A percentile compares a stretch with the other conserved stretches of the same genome.
phyloP scores from a whole-genome alignment of 2,329 filamentous ascomycete genomes.

The Talaromyces amestolkiae region DNA sequence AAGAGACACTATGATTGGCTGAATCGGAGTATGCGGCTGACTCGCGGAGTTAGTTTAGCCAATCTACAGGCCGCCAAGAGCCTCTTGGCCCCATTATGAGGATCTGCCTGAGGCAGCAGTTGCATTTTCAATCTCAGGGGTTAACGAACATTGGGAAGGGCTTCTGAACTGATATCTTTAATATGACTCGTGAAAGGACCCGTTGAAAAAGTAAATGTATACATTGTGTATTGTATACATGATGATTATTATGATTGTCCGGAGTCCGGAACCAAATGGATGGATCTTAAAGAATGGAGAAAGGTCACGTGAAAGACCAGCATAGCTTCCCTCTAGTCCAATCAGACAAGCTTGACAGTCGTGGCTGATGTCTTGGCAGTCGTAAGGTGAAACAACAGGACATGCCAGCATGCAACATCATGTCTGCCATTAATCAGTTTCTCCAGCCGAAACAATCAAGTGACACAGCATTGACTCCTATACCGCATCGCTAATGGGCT shows the following conservation, averaged over 20 bases:
- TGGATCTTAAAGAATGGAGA: not conserved
- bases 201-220: not conserved
- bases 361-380: constrained; percentile 5
- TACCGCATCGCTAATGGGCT: constrained; percentile 3
- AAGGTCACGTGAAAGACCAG: not conserved
- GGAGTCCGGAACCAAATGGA: not conserved
- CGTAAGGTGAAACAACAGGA: not conserved
- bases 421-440: not conserved
- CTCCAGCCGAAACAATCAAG: not conserved
- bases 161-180: too few relatives aligned
- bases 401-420: constrained; percentile 1
- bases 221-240: not conserved
- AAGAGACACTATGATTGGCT: not conserved
- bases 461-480: not conserved
- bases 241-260: too few relatives aligned
- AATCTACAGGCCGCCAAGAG: not conserved
- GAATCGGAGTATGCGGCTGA: not conserved
- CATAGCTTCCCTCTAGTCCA: not conserved
- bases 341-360: not conserved
- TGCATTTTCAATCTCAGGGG: not conserved
- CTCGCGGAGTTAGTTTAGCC: not conserved
- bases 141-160: not conserved
- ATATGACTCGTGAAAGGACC: too few relatives aligned
- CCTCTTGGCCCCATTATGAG: not conserved
- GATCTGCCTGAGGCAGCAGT: not conserved